Percentiles rank a stretch among this genome's conserved stretches.
Conservation (phyloP, 2,329 filamentous ascomycete species). For the Aspergillus jensenii region DNA sequence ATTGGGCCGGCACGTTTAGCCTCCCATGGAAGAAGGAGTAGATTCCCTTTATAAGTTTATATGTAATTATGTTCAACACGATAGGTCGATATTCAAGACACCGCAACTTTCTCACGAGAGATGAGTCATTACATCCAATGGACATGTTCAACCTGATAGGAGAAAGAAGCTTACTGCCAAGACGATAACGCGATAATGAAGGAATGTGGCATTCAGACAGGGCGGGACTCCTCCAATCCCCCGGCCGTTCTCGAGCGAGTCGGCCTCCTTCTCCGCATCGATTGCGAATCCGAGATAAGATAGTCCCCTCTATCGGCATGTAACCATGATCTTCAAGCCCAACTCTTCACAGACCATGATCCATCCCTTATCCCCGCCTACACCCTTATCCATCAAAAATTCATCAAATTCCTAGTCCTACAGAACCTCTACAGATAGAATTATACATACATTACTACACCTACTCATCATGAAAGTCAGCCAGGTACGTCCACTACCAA, state of each 20-base stretch:
- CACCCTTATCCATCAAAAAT: not conserved
- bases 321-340: no score
- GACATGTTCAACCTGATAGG: not conserved
- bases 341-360: no score
- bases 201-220: no score
- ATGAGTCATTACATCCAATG: not conserved
- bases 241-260: not conserved
- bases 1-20: slow-evolving; percentile 87
- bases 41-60: slow-evolving; percentile 11
- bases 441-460: not conserved
- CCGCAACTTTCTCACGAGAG: not conserved
- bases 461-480: slow-evolving; percentile 40
- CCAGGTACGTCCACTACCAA: slow-evolving; percentile 25
- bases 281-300: not conserved
- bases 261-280: not conserved
- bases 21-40: slow-evolving; percentile 73
- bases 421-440: not conserved
- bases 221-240: not conserved
- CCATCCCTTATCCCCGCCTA: not conserved
- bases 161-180: not conserved
- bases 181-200: not conserved
- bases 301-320: not conserved
- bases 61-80: slow-evolving; percentile 17
- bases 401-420: not conserved
- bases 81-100: not conserved